Evolutionary conservation across 306 rosid genomes (phyloP), one percentile per base, ranked within the genome.

Genomic region (Prunus armeniaca): DNA sequence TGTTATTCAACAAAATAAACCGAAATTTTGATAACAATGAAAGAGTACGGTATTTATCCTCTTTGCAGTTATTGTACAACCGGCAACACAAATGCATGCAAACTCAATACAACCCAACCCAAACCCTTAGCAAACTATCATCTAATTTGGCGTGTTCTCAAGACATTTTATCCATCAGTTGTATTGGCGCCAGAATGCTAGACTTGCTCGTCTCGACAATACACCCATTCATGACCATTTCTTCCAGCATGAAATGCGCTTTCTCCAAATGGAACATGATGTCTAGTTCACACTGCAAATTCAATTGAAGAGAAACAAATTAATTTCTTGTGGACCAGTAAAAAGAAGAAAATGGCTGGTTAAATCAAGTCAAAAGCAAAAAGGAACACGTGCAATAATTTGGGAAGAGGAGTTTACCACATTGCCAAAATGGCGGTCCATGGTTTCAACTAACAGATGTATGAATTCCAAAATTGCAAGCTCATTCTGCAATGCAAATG

Each of bases 231-330:
- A 95, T 90, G 78, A 95, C 97, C 97, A 95, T 92, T 80, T 92
- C 97, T 85, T 95, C 99, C 85, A 95, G 84, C 97, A 92, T 90
- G 91, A 92, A 95, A 85, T 95, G 97, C 13, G 97, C 96, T 58
- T 95, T 95, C 85, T 95, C 97, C 74, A 95, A 80, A 84, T 95
- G 99, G 82, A 95, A 95, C 99, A 95, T 95, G 78, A 95, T 95
- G 81, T 95, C 99, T 54, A 95, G 96, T 87, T 95, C 97, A 79
- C 99, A 95, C 97, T 90, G 93, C 85, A 83, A 76, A 73, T 74
- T 68, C 55, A 71, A 46, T 64, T 25, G 22, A 46, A 28, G 67
- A 70, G 47, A 45, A 62, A 56, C 54, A 17, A 54, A 41, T 13
- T 63, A 32, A 76, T n/a, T 22, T 27, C 71, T 18, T 58, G 68